phyloP scores from a whole-genome alignment of 805 yeast genomes.

The Phaffomyces thermotolerans region DNA sequence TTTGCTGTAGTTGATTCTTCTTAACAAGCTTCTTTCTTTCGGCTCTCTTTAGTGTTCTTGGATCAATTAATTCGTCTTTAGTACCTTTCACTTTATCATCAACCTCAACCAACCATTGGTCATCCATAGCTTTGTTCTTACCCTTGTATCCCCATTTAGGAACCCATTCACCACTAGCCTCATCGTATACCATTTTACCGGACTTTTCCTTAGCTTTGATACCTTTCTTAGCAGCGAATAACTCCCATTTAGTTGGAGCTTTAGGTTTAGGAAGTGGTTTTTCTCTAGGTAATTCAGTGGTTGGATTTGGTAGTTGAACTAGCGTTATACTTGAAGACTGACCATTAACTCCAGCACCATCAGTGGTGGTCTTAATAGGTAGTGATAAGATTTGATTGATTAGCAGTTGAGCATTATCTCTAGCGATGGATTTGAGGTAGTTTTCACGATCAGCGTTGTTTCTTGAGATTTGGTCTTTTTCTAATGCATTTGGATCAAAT shows the following conservation, averaged over 20 bases:
- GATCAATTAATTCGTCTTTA: slow-evolving; percentile 69
- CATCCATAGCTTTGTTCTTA: slow-evolving; percentile 76
- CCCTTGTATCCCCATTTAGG: slow-evolving; percentile 99
- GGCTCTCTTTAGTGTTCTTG: slow-evolving; percentile 71
- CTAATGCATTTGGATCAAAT: slow-evolving; percentile 85
- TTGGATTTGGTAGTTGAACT: slow-evolving; percentile 77
- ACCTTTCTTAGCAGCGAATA: slow-evolving; percentile 93
- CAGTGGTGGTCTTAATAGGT: slow-evolving; percentile 85
- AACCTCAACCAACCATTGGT: slow-evolving; percentile 95
- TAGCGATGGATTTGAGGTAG: slow-evolving; percentile 55
- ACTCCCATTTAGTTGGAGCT: slow-evolving; percentile 93
- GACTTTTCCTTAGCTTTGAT: slow-evolving; percentile 83
- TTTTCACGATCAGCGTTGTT: slow-evolving; percentile 55
- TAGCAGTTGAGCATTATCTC: slow-evolving; percentile 90
- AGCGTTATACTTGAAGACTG: slow-evolving; percentile 71
- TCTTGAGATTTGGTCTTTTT: slow-evolving; percentile 44
- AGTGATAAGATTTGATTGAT: slow-evolving; percentile 85
- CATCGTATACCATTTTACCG: slow-evolving; percentile 86
- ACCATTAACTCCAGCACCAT: slow-evolving; percentile 51
- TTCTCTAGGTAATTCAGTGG: slow-evolving; percentile 82
- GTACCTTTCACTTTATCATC: slow-evolving; percentile 61
- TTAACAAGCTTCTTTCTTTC: slow-evolving; percentile 81
- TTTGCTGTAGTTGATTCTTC: slow-evolving; percentile 80
- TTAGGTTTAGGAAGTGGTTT: slow-evolving; percentile 91
- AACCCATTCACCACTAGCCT: slow-evolving; percentile 88